phyloP scores from a whole-genome alignment of 495 filamentous ascomycete species.

The Aspergillus haitiensis region DNA sequence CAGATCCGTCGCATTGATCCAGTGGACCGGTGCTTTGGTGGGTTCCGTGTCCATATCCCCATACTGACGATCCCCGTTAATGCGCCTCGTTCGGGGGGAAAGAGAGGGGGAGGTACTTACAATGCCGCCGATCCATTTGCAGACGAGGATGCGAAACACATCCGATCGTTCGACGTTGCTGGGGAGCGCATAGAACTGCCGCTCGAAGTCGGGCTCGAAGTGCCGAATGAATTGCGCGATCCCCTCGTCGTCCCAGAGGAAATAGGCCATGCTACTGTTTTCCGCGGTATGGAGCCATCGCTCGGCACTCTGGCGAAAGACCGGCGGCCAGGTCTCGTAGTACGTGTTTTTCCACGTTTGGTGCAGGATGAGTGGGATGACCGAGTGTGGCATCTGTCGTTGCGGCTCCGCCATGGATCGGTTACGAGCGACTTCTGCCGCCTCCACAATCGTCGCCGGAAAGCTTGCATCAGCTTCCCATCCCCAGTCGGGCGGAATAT shows the following conservation, averaged over 20 bases:
- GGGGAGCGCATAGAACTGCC: slow-evolving; percentile 14
- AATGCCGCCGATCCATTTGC: slow-evolving; percentile 26
- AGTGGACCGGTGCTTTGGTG: slow-evolving; percentile 10
- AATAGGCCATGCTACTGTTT: slow-evolving; percentile 18
- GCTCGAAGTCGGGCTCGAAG: slow-evolving; percentile 15
- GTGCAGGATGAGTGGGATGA: slow-evolving; percentile 24
- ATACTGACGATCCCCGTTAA: slow-evolving; percentile 15
- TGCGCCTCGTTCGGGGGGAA: too few relatives aligned
- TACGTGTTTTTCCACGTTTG: slow-evolving; percentile 22
- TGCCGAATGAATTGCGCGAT: slow-evolving; percentile 15
- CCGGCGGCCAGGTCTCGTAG: slow-evolving; percentile 18
- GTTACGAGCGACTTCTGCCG: slow-evolving; percentile 14
- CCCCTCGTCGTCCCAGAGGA: slow-evolving; percentile 24
- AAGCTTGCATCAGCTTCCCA: background rate
- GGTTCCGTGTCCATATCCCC: slow-evolving; percentile 26
- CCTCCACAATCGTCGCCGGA: slow-evolving; percentile 17
- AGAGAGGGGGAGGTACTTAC: too few relatives aligned
- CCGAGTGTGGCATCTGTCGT: slow-evolving; percentile 13
- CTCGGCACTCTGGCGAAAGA: slow-evolving; percentile 17
- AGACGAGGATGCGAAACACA: slow-evolving; percentile 23
- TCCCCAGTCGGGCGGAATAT: slow-evolving; percentile 21
- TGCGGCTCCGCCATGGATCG: slow-evolving; percentile 3
- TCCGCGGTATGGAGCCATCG: slow-evolving; percentile 21
- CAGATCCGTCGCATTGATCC: slow-evolving; percentile 16
- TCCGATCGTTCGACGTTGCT: slow-evolving; percentile 23